Conservation (phyloP, 352 stramenopile species). For the Phytopythium sindhum region DNA sequence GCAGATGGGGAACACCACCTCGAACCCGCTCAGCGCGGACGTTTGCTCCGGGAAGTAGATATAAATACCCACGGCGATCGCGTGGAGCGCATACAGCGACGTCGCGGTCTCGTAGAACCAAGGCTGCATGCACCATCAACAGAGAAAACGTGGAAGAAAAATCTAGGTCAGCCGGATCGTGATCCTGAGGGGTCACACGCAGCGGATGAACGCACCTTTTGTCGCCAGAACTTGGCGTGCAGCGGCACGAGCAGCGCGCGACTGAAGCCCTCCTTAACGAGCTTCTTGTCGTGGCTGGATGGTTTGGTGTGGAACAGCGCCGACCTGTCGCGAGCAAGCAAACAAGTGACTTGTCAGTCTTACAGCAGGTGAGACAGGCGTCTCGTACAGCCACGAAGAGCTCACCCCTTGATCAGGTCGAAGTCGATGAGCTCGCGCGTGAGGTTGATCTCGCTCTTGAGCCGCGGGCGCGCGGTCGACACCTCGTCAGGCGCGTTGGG, state of each 20-base stretch:
- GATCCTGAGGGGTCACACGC: no score
- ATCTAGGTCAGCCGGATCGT: no score
- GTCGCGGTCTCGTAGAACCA: constrained; percentile 64
- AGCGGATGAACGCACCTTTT: constrained; percentile 36
- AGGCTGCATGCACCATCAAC: constrained; percentile 16
- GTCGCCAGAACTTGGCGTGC: constrained; percentile 65
- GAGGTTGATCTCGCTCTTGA: constrained; percentile 60
- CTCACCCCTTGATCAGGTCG: constrained; percentile 82
- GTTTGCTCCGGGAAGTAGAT: constrained; percentile 40
- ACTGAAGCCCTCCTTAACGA: constrained; percentile 67
- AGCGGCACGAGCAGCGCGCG: constrained; percentile 75
- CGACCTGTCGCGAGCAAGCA: constrained; percentile 30
- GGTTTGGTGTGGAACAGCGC: constrained; percentile 86
- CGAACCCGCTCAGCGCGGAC: constrained; percentile 60
- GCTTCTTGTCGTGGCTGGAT: constrained; percentile 73
- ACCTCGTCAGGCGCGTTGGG: constrained; percentile 20
- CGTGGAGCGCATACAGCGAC: constrained; percentile 56
- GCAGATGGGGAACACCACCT: constrained; percentile 56
- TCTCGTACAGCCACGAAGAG: no score
- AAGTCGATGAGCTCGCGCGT: constrained; percentile 83
- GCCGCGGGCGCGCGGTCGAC: constrained; percentile 25
- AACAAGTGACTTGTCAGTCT: background rate
- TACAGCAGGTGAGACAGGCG: no score
- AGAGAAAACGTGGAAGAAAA: no score
- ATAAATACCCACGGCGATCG: constrained; percentile 43